phyloP scores from a whole-genome alignment of 352 stramenopile genomes.

The Phytophthora pistaciae region DNA sequence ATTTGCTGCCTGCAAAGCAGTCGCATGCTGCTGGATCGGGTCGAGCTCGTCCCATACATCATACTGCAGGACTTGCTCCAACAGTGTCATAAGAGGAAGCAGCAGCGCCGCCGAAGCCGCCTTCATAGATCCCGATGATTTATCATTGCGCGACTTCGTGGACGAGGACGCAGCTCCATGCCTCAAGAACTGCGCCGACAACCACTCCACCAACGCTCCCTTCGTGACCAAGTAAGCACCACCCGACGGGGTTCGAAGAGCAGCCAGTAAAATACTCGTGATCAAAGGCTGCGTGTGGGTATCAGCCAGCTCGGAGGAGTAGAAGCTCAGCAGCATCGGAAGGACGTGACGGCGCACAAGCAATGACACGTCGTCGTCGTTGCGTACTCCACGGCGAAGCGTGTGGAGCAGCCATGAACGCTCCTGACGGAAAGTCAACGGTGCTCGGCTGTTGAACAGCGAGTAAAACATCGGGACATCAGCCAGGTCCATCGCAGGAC shows the following conservation, averaged over 20 bases:
- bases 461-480: constrained; percentile 92
- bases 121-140: constrained; percentile 13
- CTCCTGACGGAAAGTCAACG: constrained; percentile 82
- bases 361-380: constrained; percentile 71
- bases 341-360: constrained; percentile 83
- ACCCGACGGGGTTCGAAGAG: constrained; percentile 59
- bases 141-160: constrained; percentile 12
- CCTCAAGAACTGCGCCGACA: constrained; percentile 50
- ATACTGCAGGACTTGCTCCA: constrained; percentile 33
- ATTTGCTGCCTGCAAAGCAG: constrained; percentile 48
- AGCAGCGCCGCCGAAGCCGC: constrained; percentile 37
- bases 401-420: constrained; percentile 86
- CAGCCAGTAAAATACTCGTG: constrained; percentile 60
- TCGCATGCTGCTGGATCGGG: constrained; percentile 40
- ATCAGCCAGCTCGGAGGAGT: constrained; percentile 77
- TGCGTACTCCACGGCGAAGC: constrained; percentile 72
- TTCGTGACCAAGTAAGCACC: constrained; percentile 72
- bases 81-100: constrained; percentile 49
- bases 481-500: constrained; percentile 75
- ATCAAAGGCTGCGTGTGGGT: constrained; percentile 82
- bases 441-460: constrained; percentile 83
- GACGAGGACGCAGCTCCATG: constrained; percentile 17
- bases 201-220: constrained; percentile 70
- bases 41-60: constrained; percentile 47
- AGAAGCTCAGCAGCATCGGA: constrained; percentile 87